Base-by-base conservation (phyloP, 768 basidiomycete genomes). In the Mrakia blollopis region DNA sequence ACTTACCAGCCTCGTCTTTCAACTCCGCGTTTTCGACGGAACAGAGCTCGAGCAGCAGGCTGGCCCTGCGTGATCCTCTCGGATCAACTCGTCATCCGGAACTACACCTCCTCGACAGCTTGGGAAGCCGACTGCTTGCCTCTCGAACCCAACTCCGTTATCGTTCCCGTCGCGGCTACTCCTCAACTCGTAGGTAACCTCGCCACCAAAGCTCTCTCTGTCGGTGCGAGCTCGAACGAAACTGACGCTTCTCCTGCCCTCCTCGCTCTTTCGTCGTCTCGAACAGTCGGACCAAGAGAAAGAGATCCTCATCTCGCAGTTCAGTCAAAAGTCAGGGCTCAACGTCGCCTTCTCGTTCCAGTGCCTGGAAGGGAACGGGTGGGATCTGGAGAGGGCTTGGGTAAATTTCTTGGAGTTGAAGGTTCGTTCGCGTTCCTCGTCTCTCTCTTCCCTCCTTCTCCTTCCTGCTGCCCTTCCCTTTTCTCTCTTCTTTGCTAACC, bases 61-160 rank as follows among this genome's bases (percentile, higher is more conserved):
- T 99, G 97, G 97, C 90, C 92, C 69, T 91, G 93, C 76, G 86
- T 89, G 75, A 90, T 98, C 80, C 85, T 98, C 4, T 97, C 94
- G 23, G 97, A 99, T 83, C 89, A 92, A 79, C 88, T 91, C 84
- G 89, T 89, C 52, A 85, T 98, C 75, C 90, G 94, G 60, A 87
- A 86, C n/a, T 96, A 92, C 83, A 92, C 93, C 7, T 91, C 89
- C 80, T 88, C 88, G 72, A 89, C 90, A 78, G 91, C 91, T 28
- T 96, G 93, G 90, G 86, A 84, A 79, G 88, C 83, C 44, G 82
- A 83, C 30, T 81, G 83, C 61, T 79, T 81, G 18, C 78, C 84
- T 32, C 39, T 79, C 41, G 63, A 79, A 25, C 77, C 71, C 61
- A 79, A 37, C 57, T 54, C 60, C 6, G 52, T 76, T 81, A 65